Percentiles rank a stretch among this genome's conserved stretches.
Evolutionary conservation across 2,329 filamentous ascomycete species (phyloP).

Genomic region (Penicillium fuscoglaucum): DNA sequence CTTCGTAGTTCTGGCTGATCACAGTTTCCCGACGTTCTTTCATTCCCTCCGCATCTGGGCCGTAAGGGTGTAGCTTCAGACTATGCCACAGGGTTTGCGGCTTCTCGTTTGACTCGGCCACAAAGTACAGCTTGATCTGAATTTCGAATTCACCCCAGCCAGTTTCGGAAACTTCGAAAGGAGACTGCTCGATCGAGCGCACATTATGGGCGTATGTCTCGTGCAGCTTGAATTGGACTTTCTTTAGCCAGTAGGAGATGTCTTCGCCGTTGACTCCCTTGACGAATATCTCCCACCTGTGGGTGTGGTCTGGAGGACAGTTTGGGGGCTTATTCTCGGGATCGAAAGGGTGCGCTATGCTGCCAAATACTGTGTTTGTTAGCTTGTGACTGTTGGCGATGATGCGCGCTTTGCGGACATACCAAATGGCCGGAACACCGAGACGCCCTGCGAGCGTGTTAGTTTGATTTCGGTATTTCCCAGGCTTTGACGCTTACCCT

Average conservation of each 20-base stretch:
- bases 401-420: constrained; percentile 15
- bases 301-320: constrained; percentile 87
- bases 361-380: constrained; percentile 65
- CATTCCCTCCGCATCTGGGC: constrained; percentile 71
- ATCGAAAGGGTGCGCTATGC: constrained; percentile 76
- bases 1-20: constrained; percentile 80
- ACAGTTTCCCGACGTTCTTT: constrained; percentile 66
- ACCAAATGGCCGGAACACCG: constrained; percentile 51
- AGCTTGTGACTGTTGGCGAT: constrained; percentile 5
- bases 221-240: constrained; percentile 97
- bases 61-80: constrained; percentile 86
- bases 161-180: constrained; percentile 84
- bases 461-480: constrained; percentile 15
- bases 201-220: constrained; percentile 92
- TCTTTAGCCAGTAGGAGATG: constrained; percentile 92
- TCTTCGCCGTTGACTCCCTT: constrained; percentile 86
- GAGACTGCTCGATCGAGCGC: constrained; percentile 78
- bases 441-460: constrained; percentile 41
- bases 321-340: constrained; percentile 72
- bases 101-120: constrained; percentile 84
- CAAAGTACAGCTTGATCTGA: constrained; percentile 91
- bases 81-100: constrained; percentile 94
- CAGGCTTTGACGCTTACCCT: constrained; percentile 35
- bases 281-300: constrained; percentile 95
- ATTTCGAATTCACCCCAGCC: constrained; percentile 99